A percentile compares a stretch with the other conserved stretches of the same genome.
These are phyloP conservation scores for Aurinia saxatilis DNA, from an alignment of 345 rosid species.

Conservation along the genomic window DNA sequence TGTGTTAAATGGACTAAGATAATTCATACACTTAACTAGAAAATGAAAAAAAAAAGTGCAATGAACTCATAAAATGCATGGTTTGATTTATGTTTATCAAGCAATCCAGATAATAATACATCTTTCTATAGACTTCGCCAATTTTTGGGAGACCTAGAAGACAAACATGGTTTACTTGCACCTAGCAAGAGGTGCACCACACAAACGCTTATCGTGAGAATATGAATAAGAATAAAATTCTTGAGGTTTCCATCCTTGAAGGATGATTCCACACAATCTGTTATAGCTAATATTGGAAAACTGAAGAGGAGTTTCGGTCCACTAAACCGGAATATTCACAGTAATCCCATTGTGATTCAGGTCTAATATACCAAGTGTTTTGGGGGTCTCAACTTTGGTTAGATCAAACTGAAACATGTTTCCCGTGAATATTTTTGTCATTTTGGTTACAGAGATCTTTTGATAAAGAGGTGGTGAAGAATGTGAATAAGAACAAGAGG, in stretches of 20 bases:
- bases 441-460: slow-evolving; percentile 43
- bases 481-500: slow-evolving; percentile 22
- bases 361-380: slow-evolving; percentile 39
- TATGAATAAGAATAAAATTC: slow-evolving; percentile 39
- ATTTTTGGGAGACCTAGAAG: too few relatives aligned
- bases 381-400: slow-evolving; percentile 37
- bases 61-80: too few relatives aligned
- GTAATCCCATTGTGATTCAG: slow-evolving; percentile 59
- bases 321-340: slow-evolving; percentile 45
- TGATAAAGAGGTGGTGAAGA: slow-evolving; percentile 28
- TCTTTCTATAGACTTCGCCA: too few relatives aligned
- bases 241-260: slow-evolving; percentile 56
- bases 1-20: too few relatives aligned
- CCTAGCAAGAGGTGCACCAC: slow-evolving; percentile 58
- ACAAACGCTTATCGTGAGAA: slow-evolving; percentile 66
- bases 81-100: too few relatives aligned
- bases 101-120: too few relatives aligned
- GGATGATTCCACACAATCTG: slow-evolving; percentile 59
- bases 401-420: slow-evolving; percentile 54
- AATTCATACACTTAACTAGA: too few relatives aligned
- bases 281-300: slow-evolving; percentile 67
- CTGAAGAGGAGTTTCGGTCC: slow-evolving; percentile 36
- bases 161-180: too few relatives aligned
- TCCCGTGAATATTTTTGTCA: slow-evolving; percentile 61
- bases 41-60: too few relatives aligned